Conservation (phyloP, 2,329 filamentous ascomycete genomes). For the Pseudocercospora ulei region DNA sequence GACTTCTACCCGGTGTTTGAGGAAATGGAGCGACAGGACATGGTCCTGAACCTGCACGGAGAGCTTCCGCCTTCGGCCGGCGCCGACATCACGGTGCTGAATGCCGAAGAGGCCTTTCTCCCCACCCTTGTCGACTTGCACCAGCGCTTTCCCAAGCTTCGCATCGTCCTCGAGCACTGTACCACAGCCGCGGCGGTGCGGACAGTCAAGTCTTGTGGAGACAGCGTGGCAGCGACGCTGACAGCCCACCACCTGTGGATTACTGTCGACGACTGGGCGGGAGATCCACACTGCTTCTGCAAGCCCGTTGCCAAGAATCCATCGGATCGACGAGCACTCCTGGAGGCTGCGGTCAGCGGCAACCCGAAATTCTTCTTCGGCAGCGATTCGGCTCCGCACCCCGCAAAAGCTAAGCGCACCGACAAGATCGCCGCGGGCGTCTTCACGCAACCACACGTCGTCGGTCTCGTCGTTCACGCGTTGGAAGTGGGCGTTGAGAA, state of each 20-base stretch:
- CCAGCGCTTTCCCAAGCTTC: conserved; percentile 60
- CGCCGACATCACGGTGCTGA: conserved; percentile 43
- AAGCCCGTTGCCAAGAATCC: conserved; percentile 59
- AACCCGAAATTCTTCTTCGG: conserved; percentile 63
- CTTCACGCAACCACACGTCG: conserved; percentile 65
- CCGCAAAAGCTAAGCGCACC: conserved; percentile 51
- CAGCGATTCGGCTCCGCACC: conserved; percentile 64
- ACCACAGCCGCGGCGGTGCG: conserved; percentile 72
- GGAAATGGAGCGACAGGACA: conserved; percentile 75
- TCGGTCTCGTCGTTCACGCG: conserved; percentile 55
- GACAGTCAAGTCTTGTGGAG: conserved; percentile 65
- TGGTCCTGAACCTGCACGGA: conserved; percentile 89
- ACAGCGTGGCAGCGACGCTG: conserved; percentile 68
- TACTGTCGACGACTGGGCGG: conserved; percentile 62
- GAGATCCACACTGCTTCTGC: conserved; percentile 68
- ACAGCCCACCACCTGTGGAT: conserved; percentile 80
- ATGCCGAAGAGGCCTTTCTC: conserved; percentile 67
- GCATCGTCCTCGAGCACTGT: conserved; percentile 67
- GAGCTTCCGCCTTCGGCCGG: conserved; percentile 56
- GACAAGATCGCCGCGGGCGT: conserved; percentile 58
- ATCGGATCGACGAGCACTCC: conserved; percentile 60
- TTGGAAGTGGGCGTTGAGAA: conserved; percentile 53
- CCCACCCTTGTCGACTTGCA: conserved; percentile 69
- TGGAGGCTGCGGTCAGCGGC: conserved; percentile 53
- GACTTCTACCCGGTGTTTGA: conserved; percentile 69